Evolutionary conservation across 441 rosid species (phyloP), one percentile per base, ranked within the genome.

Genomic region (Daphne laureola): DNA sequence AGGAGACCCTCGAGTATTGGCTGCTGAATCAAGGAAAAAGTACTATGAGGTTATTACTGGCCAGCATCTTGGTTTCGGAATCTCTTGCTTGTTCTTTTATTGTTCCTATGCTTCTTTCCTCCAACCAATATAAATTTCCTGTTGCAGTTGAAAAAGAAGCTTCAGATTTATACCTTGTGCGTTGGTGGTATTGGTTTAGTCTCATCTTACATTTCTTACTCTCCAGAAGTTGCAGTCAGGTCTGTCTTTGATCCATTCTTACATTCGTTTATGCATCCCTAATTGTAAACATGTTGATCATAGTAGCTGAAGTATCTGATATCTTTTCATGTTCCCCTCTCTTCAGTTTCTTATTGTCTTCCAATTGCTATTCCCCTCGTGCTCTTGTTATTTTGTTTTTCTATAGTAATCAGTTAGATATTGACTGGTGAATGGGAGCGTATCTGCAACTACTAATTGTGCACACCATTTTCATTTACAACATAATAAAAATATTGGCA

Each of bases 181-280:
- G 78, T 87, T 2, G 95, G 98, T 54, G 78, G 90, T 60, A 76
- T 85, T 27, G 96, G 98, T 46, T 67, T 91, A 57, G 77, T 83
- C 72, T 87, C 98, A 36, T 71, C 96, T 21, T 91, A 82, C 67
- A 63, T 82, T 54, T 77, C 95, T 26, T 91, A 91, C 65, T 63
- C 93, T 9, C 81, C 90, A 18, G 96, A 83, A 79, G 77, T 84
- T 54, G 78, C 96, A 23, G 87, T 73, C 51, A 91, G 96, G 98
- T 91, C 65, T 46, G 76, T 54, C 14, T 54, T n/a, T 23, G 14
- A 42, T 17, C 26, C 17, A 15, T 12, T 40, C 14, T 58, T 11
- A 27, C 43, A 15, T 41, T 2, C 14, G 14, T 40, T 52, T 44
- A 44, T 14, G 17, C 25, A 53, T 8, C 51, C 54, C 18, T 12